Conservation (phyloP, 768 basidiomycete genomes). For the Asterophora parasitica region DNA sequence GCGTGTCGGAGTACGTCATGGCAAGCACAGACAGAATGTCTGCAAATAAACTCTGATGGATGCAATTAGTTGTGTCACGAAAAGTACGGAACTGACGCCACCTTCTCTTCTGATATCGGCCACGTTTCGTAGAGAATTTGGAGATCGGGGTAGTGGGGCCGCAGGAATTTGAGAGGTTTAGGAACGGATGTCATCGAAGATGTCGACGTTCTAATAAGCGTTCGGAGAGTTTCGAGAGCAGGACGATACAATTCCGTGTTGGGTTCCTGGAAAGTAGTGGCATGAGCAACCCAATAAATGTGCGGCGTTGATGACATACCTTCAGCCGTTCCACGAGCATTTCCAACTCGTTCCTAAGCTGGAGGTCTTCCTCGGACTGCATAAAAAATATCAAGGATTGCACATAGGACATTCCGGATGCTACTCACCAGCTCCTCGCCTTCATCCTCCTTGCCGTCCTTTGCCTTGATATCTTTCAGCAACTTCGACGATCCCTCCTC, state of each 20-base stretch:
- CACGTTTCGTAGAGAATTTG: constrained; percentile 82
- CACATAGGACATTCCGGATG: background rate
- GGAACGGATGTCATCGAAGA: constrained; percentile 99
- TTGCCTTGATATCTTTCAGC: constrained; percentile 41
- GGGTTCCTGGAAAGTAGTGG: constrained; percentile 59
- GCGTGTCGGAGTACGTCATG: constrained; percentile 99
- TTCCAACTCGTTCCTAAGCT: constrained; percentile 91
- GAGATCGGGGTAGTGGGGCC: constrained; percentile 87
- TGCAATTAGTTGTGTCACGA: background rate
- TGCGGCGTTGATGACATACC: constrained; percentile 39
- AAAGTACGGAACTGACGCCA: constrained; percentile 21
- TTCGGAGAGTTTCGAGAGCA: constrained; percentile 89
- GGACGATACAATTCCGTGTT: constrained; percentile 81
- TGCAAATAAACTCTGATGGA: constrained; percentile 78
- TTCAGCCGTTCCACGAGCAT: constrained; percentile 94
- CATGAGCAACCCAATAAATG: constrained; percentile 14
- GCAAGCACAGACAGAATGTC: constrained; percentile 97
- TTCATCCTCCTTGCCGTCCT: constrained; percentile 51
- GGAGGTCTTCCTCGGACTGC: constrained; percentile 92
- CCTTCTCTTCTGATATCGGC: constrained; percentile 74
- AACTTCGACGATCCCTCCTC: constrained; percentile 53
- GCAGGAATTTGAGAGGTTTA: constrained; percentile 96
- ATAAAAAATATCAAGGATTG: constrained; percentile 8
- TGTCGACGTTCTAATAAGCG: constrained; percentile 92
- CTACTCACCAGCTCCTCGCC: constrained; percentile 76